Conservation (phyloP, 805 yeast genomes). For the Metschnikowia cubensis region DNA sequence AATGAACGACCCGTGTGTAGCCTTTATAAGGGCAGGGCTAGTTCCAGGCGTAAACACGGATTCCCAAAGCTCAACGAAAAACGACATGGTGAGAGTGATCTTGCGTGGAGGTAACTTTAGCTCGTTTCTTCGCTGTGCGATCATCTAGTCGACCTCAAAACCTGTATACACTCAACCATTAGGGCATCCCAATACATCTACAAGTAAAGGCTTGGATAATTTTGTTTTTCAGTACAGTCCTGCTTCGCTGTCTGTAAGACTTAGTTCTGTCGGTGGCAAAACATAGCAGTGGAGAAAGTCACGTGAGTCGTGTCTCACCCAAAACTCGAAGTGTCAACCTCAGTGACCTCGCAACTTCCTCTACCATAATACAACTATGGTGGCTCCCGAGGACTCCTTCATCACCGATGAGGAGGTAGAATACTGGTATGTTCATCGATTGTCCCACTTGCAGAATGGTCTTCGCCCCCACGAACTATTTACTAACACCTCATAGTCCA, state of each 20-base stretch:
- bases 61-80: constrained; percentile 75
- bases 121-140: not conserved
- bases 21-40: constrained; percentile 80
- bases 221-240: not conserved
- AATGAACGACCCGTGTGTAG: constrained; percentile 81
- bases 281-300: not conserved
- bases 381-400: constrained; percentile 30
- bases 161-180: not conserved
- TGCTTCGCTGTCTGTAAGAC: not conserved
- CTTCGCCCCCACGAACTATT: not conserved
- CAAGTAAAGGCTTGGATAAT: not conserved
- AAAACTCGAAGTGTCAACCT: constrained; percentile 1
- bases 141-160: not conserved
- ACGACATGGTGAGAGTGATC: constrained; percentile 25
- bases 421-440: constrained; percentile 45
- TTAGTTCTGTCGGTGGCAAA: not conserved
- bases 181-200: not conserved
- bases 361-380: constrained; percentile 31
- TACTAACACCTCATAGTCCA: constrained; percentile 51
- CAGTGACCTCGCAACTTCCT: constrained; percentile 1
- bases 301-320: constrained; percentile 14
- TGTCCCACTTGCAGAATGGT: not conserved
- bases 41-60: constrained; percentile 92
- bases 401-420: constrained; percentile 81
- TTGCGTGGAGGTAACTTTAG: not conserved